Evolutionary conservation across 1,139 yeast species (phyloP).

Genomic region (Kodamaea plutei): DNA sequence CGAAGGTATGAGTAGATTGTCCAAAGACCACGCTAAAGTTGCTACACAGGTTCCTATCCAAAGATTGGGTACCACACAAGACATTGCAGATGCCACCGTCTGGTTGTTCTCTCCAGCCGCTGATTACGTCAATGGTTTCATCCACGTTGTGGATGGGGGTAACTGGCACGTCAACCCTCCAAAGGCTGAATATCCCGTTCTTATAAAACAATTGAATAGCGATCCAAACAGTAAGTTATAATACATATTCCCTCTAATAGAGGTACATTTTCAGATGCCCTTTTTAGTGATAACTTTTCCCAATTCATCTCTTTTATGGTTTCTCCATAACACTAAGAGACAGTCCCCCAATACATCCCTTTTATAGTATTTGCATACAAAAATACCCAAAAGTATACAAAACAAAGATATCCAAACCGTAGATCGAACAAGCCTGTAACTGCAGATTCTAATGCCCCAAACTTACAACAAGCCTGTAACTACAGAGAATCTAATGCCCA

Average conservation of each 20-base stretch:
- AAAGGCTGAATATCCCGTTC: conserved; percentile 30
- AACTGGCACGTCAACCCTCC: conserved; percentile 63
- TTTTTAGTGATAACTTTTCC: too few species aligned
- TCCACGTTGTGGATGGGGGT: conserved; percentile 86
- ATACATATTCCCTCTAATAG: neutral
- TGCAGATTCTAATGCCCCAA: too few species aligned
- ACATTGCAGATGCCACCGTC: conserved; percentile 87
- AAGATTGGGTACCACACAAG: conserved; percentile 67
- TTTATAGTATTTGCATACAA: too few species aligned
- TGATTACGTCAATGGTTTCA: conserved; percentile 72
- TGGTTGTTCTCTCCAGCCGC: conserved; percentile 83
- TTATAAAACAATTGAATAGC: conserved; percentile 15
- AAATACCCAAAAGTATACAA: too few species aligned
- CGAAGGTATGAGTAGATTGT: conserved; percentile 69
- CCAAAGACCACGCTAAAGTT: conserved; percentile 31
- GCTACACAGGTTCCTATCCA: conserved; percentile 62
- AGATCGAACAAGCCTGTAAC: too few species aligned
- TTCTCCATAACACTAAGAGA: too few species aligned
- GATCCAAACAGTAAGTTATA: conserved; percentile 11
- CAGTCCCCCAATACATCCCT: too few species aligned
- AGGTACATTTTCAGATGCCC: too few species aligned
- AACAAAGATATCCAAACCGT: too few species aligned
- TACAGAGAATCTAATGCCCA: too few species aligned
- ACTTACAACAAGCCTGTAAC: too few species aligned
- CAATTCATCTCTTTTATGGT: too few species aligned